phyloP scores from a whole-genome alignment of 2,329 filamentous ascomycete genomes.

The Penicillium sp. region DNA sequence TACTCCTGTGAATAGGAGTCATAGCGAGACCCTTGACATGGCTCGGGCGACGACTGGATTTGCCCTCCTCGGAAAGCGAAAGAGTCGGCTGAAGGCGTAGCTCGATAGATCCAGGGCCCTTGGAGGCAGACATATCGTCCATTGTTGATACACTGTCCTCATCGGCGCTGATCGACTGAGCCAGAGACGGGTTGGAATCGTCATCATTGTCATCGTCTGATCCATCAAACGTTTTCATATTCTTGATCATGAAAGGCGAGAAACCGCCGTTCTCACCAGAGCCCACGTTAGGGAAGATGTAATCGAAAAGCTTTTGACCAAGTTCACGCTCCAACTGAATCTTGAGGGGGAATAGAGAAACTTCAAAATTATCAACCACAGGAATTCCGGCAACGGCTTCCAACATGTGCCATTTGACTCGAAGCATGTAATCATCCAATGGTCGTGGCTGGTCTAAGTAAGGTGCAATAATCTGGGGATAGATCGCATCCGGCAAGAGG shows the following conservation, averaged over 20 bases:
- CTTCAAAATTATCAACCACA: constrained; percentile 95
- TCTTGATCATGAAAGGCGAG: constrained; percentile 54
- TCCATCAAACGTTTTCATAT: constrained; percentile 50
- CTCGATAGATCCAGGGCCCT: constrained; percentile 73
- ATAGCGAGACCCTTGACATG: constrained; percentile 35
- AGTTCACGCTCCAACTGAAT: constrained; percentile 92
- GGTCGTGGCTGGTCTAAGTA: constrained; percentile 69
- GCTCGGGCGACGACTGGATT: constrained; percentile 32
- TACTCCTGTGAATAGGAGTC: constrained; percentile 35
- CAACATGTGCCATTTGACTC: constrained; percentile 96
- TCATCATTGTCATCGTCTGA: constrained; percentile 42
- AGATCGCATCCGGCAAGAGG: constrained; percentile 83
- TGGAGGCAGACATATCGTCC: constrained; percentile 54
- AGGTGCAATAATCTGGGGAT: constrained; percentile 92
- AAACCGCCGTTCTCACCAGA: constrained; percentile 51
- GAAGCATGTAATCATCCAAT: constrained; percentile 75
- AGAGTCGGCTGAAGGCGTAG: constrained; percentile 81
- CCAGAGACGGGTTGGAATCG: constrained; percentile 10
- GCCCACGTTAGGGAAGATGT: constrained; percentile 88
- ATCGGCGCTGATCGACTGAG: constrained; percentile 39
- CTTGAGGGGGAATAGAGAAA: constrained; percentile 88
- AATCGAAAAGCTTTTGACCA: constrained; percentile 91
- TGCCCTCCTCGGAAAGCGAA: constrained; percentile 50
- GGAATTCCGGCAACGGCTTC: constrained; percentile 97
- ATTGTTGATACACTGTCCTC: constrained; percentile 37